A percentile compares a stretch with the other conserved stretches of the same genome.
Evolutionary conservation across 2,329 filamentous ascomycete genomes (phyloP).

Genomic region (Exutisphaerella laricina): DNA sequence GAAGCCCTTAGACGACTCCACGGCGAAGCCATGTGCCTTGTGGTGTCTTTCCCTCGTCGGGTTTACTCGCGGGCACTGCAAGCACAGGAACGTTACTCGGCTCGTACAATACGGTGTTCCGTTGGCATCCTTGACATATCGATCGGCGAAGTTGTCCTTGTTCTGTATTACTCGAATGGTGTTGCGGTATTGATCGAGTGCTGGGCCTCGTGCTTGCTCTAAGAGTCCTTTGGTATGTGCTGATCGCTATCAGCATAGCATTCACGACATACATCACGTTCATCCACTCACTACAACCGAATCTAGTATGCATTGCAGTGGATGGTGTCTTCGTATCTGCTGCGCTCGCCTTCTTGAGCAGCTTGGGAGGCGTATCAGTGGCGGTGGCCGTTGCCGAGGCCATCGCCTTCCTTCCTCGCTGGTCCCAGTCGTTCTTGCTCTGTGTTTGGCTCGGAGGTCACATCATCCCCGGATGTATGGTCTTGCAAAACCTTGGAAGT

Average conservation of each 20-base stretch:
- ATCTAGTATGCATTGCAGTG: conserved; percentile 29
- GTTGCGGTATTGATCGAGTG: conserved; percentile 65
- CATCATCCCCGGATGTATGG: too few species aligned
- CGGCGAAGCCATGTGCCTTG: conserved; percentile 69
- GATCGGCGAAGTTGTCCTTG: conserved; percentile 60
- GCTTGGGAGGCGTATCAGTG: conserved; percentile 39
- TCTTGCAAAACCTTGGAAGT: too few species aligned
- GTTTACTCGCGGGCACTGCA: conserved; percentile 67
- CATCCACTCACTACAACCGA: conserved; percentile 17
- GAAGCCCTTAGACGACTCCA: conserved; percentile 69
- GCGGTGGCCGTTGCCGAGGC: conserved; percentile 37
- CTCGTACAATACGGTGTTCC: conserved; percentile 19
- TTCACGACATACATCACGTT: too few species aligned
- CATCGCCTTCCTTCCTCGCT: too few species aligned
- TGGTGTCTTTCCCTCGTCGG: conserved; percentile 65
- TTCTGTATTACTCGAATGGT: conserved; percentile 67
- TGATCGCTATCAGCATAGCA: conserved; percentile 42
- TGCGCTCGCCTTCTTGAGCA: conserved; percentile 32
- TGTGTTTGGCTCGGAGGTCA: too few species aligned
- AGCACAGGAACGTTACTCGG: conserved; percentile 54
- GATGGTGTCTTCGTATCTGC: conserved; percentile 33
- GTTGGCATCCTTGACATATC: conserved; percentile 52
- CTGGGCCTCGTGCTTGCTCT: conserved; percentile 61
- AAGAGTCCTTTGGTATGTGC: conserved; percentile 69
- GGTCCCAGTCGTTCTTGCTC: too few species aligned